Percentiles rank a stretch among this genome's conserved stretches.
phyloP scores from a whole-genome alignment of 2,329 filamentous ascomycete species.

The Aureobasidium sp. region DNA sequence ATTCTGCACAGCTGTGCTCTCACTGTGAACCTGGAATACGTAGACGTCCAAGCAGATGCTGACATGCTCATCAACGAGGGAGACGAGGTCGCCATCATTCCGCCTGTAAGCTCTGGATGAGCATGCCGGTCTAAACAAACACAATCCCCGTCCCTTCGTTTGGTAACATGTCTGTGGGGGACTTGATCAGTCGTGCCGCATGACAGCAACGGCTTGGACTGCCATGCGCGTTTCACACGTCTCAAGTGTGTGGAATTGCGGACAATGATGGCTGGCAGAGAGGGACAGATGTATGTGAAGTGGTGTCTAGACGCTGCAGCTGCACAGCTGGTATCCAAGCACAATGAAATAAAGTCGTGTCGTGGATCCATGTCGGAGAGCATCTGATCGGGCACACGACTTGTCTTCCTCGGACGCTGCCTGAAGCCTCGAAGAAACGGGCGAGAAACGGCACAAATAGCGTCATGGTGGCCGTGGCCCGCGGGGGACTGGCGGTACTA shows the following conservation, averaged over 20 bases:
- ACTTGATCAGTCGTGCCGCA: neutral
- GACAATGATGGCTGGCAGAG: too few relatives aligned
- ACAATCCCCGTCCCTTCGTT: neutral
- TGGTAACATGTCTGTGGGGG: neutral
- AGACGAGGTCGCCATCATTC: constrained; percentile 81
- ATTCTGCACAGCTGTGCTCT: constrained; percentile 66
- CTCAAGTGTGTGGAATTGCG: too few relatives aligned
- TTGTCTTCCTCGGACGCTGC: neutral
- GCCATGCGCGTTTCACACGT: too few relatives aligned
- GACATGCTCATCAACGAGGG: constrained; percentile 53
- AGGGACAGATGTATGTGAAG: neutral
- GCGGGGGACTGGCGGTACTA: neutral
- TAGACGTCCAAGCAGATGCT: constrained; percentile 52
- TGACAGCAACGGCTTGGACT: neutral
- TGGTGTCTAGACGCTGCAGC: neutral
- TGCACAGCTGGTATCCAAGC: neutral
- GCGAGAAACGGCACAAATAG: neutral
- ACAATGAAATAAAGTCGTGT: neutral
- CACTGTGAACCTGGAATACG: constrained; percentile 73
- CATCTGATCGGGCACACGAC: neutral
- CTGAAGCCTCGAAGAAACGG: neutral
- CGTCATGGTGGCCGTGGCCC: neutral
- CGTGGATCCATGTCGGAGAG: neutral
- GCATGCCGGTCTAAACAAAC: neutral
- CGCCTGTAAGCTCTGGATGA: constrained; percentile 78